Evolutionary conservation across 345 rosid species (phyloP).

Genomic region (Citrus glauca): DNA sequence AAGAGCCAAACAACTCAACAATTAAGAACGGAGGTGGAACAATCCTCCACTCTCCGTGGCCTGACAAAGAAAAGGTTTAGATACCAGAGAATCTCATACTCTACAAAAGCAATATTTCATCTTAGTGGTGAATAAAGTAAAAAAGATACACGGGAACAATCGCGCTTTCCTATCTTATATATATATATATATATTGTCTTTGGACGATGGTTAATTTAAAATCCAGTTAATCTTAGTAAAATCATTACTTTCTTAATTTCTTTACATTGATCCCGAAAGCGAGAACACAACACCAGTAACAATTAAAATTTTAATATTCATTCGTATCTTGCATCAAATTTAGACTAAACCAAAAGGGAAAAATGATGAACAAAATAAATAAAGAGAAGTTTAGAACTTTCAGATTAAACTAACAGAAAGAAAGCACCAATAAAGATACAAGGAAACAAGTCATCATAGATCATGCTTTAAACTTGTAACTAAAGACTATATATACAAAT

Average conservation of each 20-base stretch:
- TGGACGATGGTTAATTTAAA: not conserved
- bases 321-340: not conserved
- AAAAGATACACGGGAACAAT: not conserved
- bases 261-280: not conserved
- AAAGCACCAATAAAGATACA: not conserved
- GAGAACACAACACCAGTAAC: not conserved
- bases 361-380: not conserved
- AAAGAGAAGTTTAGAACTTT: not conserved
- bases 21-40: too few species aligned
- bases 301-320: not conserved
- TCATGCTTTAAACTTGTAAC: not conserved
- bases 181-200: not conserved
- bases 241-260: not conserved
- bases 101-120: not conserved
- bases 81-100: not conserved
- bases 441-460: not conserved
- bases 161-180: not conserved
- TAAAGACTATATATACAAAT: too few species aligned
- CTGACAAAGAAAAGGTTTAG: not conserved
- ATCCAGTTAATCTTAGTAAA: too few species aligned
- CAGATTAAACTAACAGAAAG: not conserved
- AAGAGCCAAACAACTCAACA: too few species aligned
- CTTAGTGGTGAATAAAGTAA: not conserved
- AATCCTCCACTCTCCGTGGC: too few species aligned
- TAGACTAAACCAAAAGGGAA: not conserved